Evolutionary conservation across 345 rosid genomes (phyloP), one percentile per base, ranked within the genome.

Genomic region (Combretum micranthum): DNA sequence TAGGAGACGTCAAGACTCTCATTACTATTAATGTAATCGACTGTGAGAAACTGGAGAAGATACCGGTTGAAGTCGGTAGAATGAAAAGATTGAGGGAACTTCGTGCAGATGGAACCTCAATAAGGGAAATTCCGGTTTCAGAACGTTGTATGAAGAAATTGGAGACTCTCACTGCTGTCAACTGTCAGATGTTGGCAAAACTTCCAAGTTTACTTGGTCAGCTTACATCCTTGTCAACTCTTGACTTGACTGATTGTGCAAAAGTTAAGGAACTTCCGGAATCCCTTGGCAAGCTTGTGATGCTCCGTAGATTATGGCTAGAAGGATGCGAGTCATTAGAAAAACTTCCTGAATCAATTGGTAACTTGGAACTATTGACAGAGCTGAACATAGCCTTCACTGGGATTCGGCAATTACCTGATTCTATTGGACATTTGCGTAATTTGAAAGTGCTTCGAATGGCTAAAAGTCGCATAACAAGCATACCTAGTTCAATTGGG

Each of bases 121-220:
- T 50, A 8, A 7, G 20, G 12, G 44, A 54, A 53, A 53, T 53
- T 53, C 44, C 44, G 3, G 0, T 53, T 12, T 17, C 44, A 15
- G 15, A 53, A 4, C 44, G 57, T 53, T 53, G 44, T 4, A n/a
- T 53, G 44, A 53, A 32, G 57, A 53, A 53, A 21, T 20, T 53
- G 4, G 42, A 15, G 57, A 53, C 4, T 53, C 16, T 53, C 42
- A 53, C 44, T 53, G 57, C 57, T 13, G 6, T 32, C 39, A n/a
- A 32, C 18, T 20, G 55, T 39, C 45, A 20, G 16, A 13, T n/a
- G 13, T 37, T 60, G 43, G 43, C 46, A 8, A 32, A 32, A 32
- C 9, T 60, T 4, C 48, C 63, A 10, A 19, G 25, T 6, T 39
- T 2, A 9, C 42, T 60, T 14, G 52, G 63, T 42, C 42, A 37